Base-by-base conservation (phyloP, 129 eudicot species). In the Calendula officinalis region DNA sequence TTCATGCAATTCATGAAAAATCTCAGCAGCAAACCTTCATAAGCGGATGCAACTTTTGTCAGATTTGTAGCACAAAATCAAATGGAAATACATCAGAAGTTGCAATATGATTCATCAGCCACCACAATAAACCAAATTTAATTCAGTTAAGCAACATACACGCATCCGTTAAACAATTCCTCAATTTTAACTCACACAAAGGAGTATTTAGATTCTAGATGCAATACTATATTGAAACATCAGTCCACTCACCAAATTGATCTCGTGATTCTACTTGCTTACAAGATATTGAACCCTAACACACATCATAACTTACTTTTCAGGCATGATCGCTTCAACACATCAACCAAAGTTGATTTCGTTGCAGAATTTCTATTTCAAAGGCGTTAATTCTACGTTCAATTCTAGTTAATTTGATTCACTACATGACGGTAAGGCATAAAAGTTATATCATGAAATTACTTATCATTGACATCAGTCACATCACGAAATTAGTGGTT, bases 1-100 rank as follows among this genome's bases (percentile, higher is more conserved):
- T 72, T 88, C 96, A 60, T 92, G 99, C 81, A 92, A 82, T 62
- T 88, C 86, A 62, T 85, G 95, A 82, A 92, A 92, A 62, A 92
- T 83, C 74, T 92, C 96, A 34, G 99, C 87, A 81, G 99, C 99
- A 82, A 92, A 92, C 80, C 99, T 91, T 65, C 65, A 77, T 56
- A 55, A 67, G 36, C 73, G 50, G 37, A 64, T 37, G 35, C 62
- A 51, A 60, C 68, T 72, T 71, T 63, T 63, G 64, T 72, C 64
- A 64, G 70, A 71, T 41, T 52, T 45, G 50, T 35, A 63, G 43
- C 65, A 63, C 55, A 62, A 62, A 51, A 52, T 62, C 45, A 51
- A 51, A 62, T 33, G 56, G 36, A 57, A 33, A n/a, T 49, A 49
- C 52, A 59, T 32, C 9, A 70, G 36, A 70, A 60, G 53, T 59